Evolutionary conservation across 2,329 filamentous ascomycete genomes (phyloP).

Genomic region (Ascocoryne sarcoides): DNA sequence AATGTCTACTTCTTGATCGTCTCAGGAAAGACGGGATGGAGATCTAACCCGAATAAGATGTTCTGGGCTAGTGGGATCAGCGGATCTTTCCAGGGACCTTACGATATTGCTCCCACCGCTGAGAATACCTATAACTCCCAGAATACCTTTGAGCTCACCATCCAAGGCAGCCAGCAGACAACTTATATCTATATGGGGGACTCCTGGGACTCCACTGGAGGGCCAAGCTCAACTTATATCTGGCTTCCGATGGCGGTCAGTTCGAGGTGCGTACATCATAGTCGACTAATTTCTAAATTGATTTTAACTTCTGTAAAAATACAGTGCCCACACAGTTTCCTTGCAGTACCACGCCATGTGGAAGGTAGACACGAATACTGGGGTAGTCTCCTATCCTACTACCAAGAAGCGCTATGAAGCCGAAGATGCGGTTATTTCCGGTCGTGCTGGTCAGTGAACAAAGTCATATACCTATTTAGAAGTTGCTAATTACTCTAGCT

Average conservation of each 20-base stretch:
- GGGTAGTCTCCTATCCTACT: slow-evolving; percentile 28
- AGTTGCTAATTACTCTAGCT: slow-evolving; percentile 4
- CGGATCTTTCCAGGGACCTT: slow-evolving; percentile 29
- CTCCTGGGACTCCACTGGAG: slow-evolving; percentile 30
- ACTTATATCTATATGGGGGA: slow-evolving; percentile 33
- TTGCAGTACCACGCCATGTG: slow-evolving; percentile 34
- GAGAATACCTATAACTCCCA: slow-evolving; percentile 32
- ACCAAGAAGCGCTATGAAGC: slow-evolving; percentile 31
- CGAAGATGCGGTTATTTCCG: slow-evolving; percentile 23
- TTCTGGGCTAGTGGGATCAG: slow-evolving; percentile 28
- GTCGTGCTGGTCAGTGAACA: slow-evolving; percentile 21
- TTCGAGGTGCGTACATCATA: slow-evolving; percentile 20
- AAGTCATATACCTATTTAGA: slow-evolving; percentile 2
- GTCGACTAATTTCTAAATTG: too few relatives aligned
- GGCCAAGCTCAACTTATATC: slow-evolving; percentile 31
- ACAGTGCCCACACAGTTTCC: slow-evolving; percentile 27
- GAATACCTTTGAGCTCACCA: slow-evolving; percentile 31
- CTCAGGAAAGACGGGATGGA: slow-evolving; percentile 31
- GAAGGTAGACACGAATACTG: slow-evolving; percentile 33
- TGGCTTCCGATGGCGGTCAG: slow-evolving; percentile 33
- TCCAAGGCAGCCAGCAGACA: slow-evolving; percentile 27
- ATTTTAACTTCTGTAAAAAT: too few relatives aligned
- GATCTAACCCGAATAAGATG: slow-evolving; percentile 32
- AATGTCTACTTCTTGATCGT: slow-evolving; percentile 32
- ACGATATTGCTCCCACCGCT: slow-evolving; percentile 29